Base-by-base conservation (phyloP, 2,329 filamentous ascomycete species). In the Aureobasidium subglaciale region DNA sequence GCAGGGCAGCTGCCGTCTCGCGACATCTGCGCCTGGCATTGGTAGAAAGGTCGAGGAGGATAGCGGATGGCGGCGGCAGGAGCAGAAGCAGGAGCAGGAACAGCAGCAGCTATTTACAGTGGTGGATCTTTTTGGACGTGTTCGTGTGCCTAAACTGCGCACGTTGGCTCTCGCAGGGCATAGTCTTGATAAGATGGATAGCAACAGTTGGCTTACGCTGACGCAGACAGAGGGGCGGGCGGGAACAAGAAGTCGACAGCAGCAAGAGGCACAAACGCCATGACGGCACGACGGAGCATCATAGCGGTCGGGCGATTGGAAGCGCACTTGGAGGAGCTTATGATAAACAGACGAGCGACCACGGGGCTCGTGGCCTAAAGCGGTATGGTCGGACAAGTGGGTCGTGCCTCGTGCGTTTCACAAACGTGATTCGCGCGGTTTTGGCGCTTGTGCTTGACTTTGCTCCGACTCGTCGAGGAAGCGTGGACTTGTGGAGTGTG, bases 331-430 rank as follows among this genome's bases (percentile, higher is more conserved):
- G 29, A 30, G n/a, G n/a, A n/a, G n/a, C n/a, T n/a, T n/a, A n/a
- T n/a, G n/a, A n/a, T n/a, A 45, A 45, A 32, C 42, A 45, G 42
- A 45, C 42, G 42, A 45, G 42, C 42, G 27, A 27, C 42, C 45
- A 30, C 35, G 45, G 45, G 24, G 45, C 30, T 35, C 42, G 45
- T 20, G 25, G 18, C 45, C 45, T 18, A 22, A 37, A 49, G 45
- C 32, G 45, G 45, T 30, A 35, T 49, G 32, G 45, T 49, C 45
- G 9, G 9, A n/a, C 16, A 15, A 10, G 46, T 50, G 46, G 34
- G 46, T 48, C 45, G 45, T 45, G 42, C 45, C 29, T 48, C 45
- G 45, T 50, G 46, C 46, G 46, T 50, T 50, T 50, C 46, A 37
- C 34, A 48, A 48, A 48, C 45, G 45, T 48, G 45, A 48, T 48